A percentile compares a stretch with the other conserved stretches of the same genome.
Conservation (phyloP, 306 rosid genomes). For the Cucurbita maxima region DNA sequence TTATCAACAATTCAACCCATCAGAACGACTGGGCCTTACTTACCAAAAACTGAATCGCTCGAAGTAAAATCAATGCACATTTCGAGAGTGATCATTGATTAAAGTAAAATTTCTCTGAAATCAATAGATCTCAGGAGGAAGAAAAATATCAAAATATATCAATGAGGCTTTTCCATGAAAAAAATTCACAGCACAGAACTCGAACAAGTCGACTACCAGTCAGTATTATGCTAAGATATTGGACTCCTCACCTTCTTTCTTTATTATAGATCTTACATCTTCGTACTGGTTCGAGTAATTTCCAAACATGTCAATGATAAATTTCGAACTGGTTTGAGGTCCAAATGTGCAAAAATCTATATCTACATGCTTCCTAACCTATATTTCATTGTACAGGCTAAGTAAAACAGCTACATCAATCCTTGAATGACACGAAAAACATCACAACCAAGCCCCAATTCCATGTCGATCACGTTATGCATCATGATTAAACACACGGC, state of each 20-base stretch:
- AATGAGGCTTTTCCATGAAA: background rate
- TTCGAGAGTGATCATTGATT: background rate
- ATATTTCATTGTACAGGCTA: background rate
- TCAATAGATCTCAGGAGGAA: background rate
- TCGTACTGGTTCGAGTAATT: background rate
- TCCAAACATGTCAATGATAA: too few species aligned
- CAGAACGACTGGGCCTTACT: background rate
- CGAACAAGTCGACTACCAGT: background rate
- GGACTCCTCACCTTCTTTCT: background rate
- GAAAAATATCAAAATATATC: background rate
- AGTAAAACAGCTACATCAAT: background rate
- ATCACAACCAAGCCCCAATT: background rate
- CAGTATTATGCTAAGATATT: background rate
- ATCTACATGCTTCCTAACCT: background rate
- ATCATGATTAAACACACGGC: background rate
- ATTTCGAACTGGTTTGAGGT: background rate
- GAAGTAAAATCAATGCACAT: background rate
- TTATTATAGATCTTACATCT: background rate
- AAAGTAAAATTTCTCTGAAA: background rate
- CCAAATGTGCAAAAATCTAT: background rate
- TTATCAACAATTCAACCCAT: background rate
- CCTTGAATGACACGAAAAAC: background rate
- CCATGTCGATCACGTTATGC: background rate
- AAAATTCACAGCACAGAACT: background rate
- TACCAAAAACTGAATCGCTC: background rate